A percentile compares a stretch with the other conserved stretches of the same genome.
Evolutionary conservation across 805 yeast genomes (phyloP).

Genomic region (Candida maesae): DNA sequence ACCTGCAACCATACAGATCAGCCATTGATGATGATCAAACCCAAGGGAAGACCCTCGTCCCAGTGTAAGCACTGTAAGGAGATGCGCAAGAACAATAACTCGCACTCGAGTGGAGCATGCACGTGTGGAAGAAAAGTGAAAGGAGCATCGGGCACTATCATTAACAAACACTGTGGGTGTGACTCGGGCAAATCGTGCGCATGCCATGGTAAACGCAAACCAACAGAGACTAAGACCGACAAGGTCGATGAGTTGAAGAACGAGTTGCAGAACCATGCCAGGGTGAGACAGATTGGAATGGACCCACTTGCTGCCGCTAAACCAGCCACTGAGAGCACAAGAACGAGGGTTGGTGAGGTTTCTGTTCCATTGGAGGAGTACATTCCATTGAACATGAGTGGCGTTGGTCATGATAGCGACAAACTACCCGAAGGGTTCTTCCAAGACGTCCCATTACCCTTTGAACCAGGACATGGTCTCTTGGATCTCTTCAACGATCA

Average conservation of each 20-base stretch:
- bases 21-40: constrained; percentile 88
- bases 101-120: constrained; percentile 59
- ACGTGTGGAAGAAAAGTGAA: constrained; percentile 49
- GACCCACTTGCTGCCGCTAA: constrained; percentile 27
- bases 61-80: constrained; percentile 87
- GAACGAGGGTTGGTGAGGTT: constrained; percentile 35
- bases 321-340: constrained; percentile 23
- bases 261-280: constrained; percentile 1
- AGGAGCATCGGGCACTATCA: constrained; percentile 19
- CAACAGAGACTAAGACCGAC: constrained; percentile 1
- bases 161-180: constrained; percentile 26
- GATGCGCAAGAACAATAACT: constrained; percentile 59
- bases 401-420: constrained; percentile 29
- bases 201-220: constrained; percentile 25
- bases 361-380: constrained; percentile 35
- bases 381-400: constrained; percentile 30
- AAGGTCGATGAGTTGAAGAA: neutral
- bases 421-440: constrained; percentile 24
- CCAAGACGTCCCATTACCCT: constrained; percentile 33
- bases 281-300: constrained; percentile 26
- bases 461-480: constrained; percentile 36
- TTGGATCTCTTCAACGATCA: constrained; percentile 33
- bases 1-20: constrained; percentile 91
- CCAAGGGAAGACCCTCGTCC: constrained; percentile 93
- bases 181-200: constrained; percentile 25